A percentile compares a stretch with the other conserved stretches of the same genome.
These are phyloP conservation scores for Nothophaeocryptopus gaeumannii DNA, from an alignment of 2,329 filamentous ascomycete genomes.

Conservation along the genomic window DNA sequence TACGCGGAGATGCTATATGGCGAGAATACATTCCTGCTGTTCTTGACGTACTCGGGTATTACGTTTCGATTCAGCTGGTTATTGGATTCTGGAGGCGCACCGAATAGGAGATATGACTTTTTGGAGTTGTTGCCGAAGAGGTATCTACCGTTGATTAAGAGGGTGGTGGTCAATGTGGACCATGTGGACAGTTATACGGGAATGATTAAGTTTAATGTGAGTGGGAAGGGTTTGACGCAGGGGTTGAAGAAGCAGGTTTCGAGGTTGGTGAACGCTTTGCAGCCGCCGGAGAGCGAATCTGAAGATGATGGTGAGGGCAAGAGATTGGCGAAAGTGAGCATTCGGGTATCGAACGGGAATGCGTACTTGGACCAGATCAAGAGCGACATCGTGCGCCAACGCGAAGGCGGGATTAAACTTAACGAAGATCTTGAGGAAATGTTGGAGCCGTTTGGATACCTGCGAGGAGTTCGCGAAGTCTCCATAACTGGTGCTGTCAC, in stretches of 20 bases:
- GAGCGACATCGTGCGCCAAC: conserved; percentile 24
- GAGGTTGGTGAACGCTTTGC: conserved; percentile 41
- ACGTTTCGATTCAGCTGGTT: conserved; percentile 46
- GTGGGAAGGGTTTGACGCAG: conserved; percentile 43
- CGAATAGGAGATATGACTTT: conserved; percentile 40
- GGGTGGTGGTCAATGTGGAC: conserved; percentile 46
- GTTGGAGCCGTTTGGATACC: conserved; percentile 41
- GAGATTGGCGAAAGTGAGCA: conserved; percentile 23
- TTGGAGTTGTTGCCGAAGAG: conserved; percentile 42
- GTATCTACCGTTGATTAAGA: conserved; percentile 43
- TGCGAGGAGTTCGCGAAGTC: conserved; percentile 38
- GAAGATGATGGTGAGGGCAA: conserved; percentile 1
- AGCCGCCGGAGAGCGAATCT: conserved; percentile 3
- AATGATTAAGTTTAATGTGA: conserved; percentile 53
- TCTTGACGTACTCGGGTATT: conserved; percentile 44
- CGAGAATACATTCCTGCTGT: conserved; percentile 45
- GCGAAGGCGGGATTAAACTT: conserved; percentile 32
- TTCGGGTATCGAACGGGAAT: conserved; percentile 34
- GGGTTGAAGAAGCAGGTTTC: conserved; percentile 43
- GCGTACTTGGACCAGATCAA: conserved; percentile 32
- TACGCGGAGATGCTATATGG: conserved; percentile 47
- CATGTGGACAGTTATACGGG: conserved; percentile 50
- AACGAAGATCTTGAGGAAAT: conserved; percentile 40
- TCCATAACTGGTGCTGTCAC: conserved; percentile 41
- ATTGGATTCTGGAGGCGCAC: conserved; percentile 40